These are phyloP conservation scores for Aspergillus uvarum DNA, from an alignment of 2,329 filamentous ascomycete genomes.

Conservation along the genomic window DNA sequence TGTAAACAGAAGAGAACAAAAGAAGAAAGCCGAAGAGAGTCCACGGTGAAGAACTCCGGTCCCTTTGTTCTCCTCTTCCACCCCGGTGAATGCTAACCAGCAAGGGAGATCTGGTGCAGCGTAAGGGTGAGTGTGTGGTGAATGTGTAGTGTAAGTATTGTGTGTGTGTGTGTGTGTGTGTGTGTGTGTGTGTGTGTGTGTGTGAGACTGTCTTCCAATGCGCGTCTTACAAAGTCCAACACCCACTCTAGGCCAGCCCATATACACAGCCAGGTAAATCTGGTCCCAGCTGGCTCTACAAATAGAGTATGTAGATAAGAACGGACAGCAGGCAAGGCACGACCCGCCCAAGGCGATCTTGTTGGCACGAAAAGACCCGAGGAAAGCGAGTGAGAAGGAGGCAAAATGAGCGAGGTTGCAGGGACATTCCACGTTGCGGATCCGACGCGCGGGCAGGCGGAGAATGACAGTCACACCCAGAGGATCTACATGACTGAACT, in stretches of 20 bases:
- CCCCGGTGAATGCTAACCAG: not conserved
- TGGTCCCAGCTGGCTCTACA: conserved; percentile 7
- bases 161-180: conserved; percentile 12
- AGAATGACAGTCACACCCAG: not conserved
- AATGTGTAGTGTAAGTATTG: conserved; percentile 7
- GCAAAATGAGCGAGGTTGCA: conserved; percentile 12
- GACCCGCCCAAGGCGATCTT: conserved; percentile 14
- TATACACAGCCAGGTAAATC: conserved; percentile 10
- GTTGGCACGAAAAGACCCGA: conserved; percentile 16
- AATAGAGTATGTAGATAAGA: conserved; percentile 14
- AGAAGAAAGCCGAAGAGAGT: not conserved
- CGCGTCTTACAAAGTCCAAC: conserved; percentile 17
- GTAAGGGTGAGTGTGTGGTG: not conserved
- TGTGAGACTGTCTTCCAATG: conserved; percentile 5
- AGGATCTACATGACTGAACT: conserved; percentile 1
- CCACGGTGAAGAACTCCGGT: not conserved
- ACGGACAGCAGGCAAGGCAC: conserved; percentile 13
- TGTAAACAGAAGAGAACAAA: not conserved
- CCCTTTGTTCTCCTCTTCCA: not conserved
- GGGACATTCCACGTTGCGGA: conserved; percentile 22
- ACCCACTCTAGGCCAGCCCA: conserved; percentile 10
- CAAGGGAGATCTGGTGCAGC: conserved; percentile 7
- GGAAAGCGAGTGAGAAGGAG: conserved; percentile 9
- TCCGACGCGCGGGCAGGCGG: conserved; percentile 3
- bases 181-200: conserved; percentile 9